Base-by-base conservation (phyloP, 2,329 filamentous ascomycete species). In the Emergomyces pasteurianus region DNA sequence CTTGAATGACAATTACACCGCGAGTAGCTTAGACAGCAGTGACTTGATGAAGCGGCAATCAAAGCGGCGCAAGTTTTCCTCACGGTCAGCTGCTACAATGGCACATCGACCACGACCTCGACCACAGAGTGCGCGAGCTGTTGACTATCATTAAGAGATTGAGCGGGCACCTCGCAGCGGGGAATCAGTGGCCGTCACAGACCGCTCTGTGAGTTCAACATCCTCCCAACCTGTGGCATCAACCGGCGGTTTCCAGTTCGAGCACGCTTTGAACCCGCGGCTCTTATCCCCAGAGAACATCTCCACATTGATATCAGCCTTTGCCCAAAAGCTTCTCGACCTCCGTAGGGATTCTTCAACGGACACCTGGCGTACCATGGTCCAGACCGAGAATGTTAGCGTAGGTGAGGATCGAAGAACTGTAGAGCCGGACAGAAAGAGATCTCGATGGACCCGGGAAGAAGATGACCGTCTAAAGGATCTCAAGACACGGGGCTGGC, bases 401-500 rank as follows among this genome's bases (percentile, higher is more conserved):
- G 49, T 14, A 12, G 36, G 8, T 9, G 28, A 47, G 14, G 40
- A 47, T 42, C 3, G 28, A 47, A 47, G 23, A 14, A 31, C n/a
- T 14, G 40, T 18, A 10, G 26, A 46, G 42, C 14, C 21, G 16
- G 38, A 43, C 34, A 28, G 21, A n/a, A 58, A 58, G 26, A 43
- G 36, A 43, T 21, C 54, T 58, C 38, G n/a, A 9, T 58, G 56
- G n/a, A 58, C 40, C 16, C 6, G 14, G 23, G 38, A 47, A 47
- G 56, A 58, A 18, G 40, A 58, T 58, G 56, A 46, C 21, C 12
- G 21, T 34, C 56, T 58, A 58, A 58, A 42, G 40, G 10, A 58
- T 31, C 34, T 58, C 18, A 58, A 47, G 56, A 47, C n/a, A n/a
- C n/a, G 26, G 16, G n/a, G 56, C 56, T 58, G 56, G n/a, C n/a